Evolutionary conservation across 331 rosid species (phyloP).

Genomic region (Rhamnella rubrinervis): DNA sequence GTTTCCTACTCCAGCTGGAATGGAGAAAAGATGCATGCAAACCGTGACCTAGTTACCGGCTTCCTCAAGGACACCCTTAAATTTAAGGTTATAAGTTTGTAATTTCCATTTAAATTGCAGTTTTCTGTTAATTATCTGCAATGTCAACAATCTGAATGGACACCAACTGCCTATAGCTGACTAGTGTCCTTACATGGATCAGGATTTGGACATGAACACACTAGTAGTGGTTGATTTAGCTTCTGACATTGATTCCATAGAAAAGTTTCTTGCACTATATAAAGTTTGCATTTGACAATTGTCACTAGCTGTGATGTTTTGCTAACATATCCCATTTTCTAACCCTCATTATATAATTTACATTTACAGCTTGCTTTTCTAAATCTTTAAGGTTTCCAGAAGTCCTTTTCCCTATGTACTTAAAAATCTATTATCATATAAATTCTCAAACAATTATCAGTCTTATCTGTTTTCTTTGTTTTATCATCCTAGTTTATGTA

Average conservation of each 20-base stretch:
- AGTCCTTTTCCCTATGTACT: background rate
- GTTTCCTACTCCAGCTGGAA: conserved; percentile 74
- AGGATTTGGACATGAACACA: background rate
- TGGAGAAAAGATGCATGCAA: conserved; percentile 70
- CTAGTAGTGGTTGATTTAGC: no score
- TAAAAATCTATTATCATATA: background rate
- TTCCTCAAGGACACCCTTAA: conserved; percentile 56
- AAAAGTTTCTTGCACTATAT: conserved; percentile 3
- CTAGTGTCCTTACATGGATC: background rate
- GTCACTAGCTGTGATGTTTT: background rate
- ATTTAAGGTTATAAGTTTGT: conserved; percentile 40
- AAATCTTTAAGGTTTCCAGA: background rate
- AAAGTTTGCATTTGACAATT: background rate
- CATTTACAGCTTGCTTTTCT: background rate
- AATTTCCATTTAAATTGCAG: background rate
- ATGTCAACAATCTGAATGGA: background rate
- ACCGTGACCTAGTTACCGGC: conserved; percentile 45
- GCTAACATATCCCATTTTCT: background rate
- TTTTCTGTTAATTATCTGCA: background rate
- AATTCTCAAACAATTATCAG: background rate
- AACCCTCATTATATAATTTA: background rate
- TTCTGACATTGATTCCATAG: no score
- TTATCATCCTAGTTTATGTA: background rate
- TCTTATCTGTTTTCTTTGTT: background rate
- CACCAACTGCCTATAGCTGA: background rate